Evolutionary conservation across 164 flowering plant genomes (phyloP).

Genomic region (Vitis cinerea): DNA sequence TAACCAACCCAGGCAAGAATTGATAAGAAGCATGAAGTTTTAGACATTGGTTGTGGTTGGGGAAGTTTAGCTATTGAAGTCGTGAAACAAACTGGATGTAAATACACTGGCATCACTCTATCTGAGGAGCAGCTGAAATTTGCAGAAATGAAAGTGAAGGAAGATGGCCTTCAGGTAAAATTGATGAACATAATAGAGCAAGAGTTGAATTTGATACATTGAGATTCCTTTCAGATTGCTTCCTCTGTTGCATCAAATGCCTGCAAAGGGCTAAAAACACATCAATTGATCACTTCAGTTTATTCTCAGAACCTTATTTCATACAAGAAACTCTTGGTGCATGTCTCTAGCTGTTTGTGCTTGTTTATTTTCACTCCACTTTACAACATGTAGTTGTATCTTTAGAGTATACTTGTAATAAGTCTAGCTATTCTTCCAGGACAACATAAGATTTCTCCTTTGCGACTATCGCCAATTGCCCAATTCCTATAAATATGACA

Average conservation of each 20-base stretch:
- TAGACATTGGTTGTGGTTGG: constrained; percentile 97
- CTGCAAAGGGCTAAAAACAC: too few relatives aligned
- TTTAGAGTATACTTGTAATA: background rate
- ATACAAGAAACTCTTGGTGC: background rate
- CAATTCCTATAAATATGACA: constrained; percentile 49
- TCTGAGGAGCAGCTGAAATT: constrained; percentile 75
- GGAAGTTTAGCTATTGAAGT: constrained; percentile 90
- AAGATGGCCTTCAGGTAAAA: constrained; percentile 81
- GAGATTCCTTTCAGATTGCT: too few relatives aligned
- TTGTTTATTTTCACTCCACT: background rate
- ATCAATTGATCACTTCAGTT: too few relatives aligned
- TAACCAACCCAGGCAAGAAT: constrained; percentile 55
- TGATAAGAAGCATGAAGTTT: constrained; percentile 59
- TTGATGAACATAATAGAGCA: too few relatives aligned
- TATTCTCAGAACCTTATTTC: too few relatives aligned
- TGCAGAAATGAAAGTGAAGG: constrained; percentile 72
- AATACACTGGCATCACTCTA: constrained; percentile 89
- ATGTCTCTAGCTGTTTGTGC: constrained; percentile 3
- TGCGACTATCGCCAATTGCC: constrained; percentile 88
- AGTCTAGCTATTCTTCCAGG: constrained; percentile 37
- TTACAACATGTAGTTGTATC: too few relatives aligned
- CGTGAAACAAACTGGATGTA: constrained; percentile 84
- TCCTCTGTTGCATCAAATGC: too few relatives aligned
- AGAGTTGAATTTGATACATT: too few relatives aligned
- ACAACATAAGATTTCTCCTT: constrained; percentile 59